phyloP scores from a whole-genome alignment of 1,284 basidiomycete species.

The Leccinum subfulvum region DNA sequence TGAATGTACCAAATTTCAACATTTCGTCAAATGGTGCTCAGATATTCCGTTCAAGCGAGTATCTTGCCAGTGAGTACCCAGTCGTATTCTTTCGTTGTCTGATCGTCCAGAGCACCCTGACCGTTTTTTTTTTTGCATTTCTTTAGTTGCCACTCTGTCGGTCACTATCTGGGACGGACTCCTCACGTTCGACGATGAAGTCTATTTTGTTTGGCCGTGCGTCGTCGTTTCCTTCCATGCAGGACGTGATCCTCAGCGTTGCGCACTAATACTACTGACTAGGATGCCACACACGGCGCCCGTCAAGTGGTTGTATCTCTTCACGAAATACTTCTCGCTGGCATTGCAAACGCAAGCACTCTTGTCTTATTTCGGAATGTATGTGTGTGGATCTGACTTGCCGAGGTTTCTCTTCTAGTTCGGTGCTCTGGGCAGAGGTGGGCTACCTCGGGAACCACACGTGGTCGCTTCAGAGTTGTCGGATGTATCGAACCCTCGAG shows the following conservation, averaged over 20 bases:
- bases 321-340: constrained; percentile 19
- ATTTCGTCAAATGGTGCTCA: background rate
- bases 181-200: constrained; percentile 17
- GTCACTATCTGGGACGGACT: constrained; percentile 17
- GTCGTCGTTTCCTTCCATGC: background rate
- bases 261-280: background rate
- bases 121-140: background rate
- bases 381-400: constrained; percentile 1
- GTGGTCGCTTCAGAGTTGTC: constrained; percentile 11
- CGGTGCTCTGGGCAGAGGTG: constrained; percentile 11
- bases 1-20: background rate
- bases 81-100: background rate
- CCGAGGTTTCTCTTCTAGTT: constrained; percentile 4
- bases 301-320: constrained; percentile 28
- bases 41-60: background rate
- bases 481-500: constrained; percentile 15
- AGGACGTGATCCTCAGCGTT: background rate
- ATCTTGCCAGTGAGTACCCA: background rate
- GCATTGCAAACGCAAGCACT: constrained; percentile 15
- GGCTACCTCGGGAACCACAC: constrained; percentile 5
- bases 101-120: background rate
- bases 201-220: constrained; percentile 20
- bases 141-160: background rate
- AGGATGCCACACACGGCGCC: constrained; percentile 18
- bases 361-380: background rate